Percentiles rank a stretch among this genome's conserved stretches.
These are phyloP conservation scores for Acanthamoeba culbertsoni DNA, from an alignment of 208 protist genomes.

Conservation along the genomic window DNA sequence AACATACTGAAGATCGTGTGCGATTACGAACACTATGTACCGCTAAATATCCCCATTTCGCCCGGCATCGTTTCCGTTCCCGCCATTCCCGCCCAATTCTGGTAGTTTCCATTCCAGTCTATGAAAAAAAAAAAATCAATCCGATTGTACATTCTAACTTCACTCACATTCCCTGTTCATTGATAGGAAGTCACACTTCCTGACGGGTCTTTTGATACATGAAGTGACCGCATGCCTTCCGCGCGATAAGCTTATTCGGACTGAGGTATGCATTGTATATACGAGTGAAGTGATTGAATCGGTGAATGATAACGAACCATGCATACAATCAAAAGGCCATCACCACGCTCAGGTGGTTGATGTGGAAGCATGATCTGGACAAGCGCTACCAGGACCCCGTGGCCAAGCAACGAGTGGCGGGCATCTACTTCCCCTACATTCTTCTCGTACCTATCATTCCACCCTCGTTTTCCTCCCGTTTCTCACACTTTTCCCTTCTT, in stretches of 20 bases:
- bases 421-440: conserved; percentile 67
- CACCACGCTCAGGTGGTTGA: conserved; percentile 34
- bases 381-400: conserved; percentile 35
- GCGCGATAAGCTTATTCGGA: not conserved
- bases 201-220: not conserved
- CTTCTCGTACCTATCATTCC: not conserved
- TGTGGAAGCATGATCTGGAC: conserved; percentile 69
- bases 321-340: conserved; percentile 1
- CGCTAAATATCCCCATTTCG: conserved; percentile 68
- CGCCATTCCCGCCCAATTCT: not conserved
- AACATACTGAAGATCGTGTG: conserved; percentile 72
- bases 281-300: conserved; percentile 19
- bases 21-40: conserved; percentile 78
- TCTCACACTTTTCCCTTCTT: not conserved
- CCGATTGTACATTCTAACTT: not conserved
- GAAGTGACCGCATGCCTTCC: not conserved
- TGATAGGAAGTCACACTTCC: not conserved
- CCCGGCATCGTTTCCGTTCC: conserved; percentile 56
- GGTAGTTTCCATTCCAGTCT: not conserved
- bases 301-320: too few species aligned
- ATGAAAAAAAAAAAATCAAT: not conserved
- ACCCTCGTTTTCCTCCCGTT: not conserved
- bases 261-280: not conserved
- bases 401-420: conserved; percentile 39
- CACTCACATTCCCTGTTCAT: not conserved